These are phyloP conservation scores for Fusarium circinatum DNA, from an alignment of 2,329 filamentous ascomycete species.

Conservation along the genomic window DNA sequence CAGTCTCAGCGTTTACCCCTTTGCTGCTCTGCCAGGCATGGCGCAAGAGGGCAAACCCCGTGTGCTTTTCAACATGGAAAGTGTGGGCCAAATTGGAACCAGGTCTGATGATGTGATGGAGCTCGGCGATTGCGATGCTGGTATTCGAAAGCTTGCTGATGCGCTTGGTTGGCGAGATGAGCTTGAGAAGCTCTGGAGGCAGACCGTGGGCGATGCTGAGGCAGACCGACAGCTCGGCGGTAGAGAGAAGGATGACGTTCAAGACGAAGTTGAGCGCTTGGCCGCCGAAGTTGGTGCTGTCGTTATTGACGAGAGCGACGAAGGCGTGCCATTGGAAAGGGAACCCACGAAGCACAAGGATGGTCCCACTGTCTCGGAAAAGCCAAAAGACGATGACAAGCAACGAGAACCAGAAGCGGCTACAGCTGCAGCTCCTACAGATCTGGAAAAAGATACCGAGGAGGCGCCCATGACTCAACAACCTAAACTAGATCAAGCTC, in stretches of 20 bases:
- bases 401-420: neutral
- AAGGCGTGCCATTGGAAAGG: neutral
- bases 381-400: neutral
- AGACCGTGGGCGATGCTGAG: slow-evolving; percentile 70
- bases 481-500: neutral
- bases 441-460: neutral
- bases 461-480: slow-evolving; percentile 7
- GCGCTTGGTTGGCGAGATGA: slow-evolving; percentile 88
- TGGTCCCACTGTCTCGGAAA: neutral
- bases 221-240: slow-evolving; percentile 58
- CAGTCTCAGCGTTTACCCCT: slow-evolving; percentile 87
- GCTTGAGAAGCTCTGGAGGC: slow-evolving; percentile 79
- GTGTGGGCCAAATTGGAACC: slow-evolving; percentile 80
- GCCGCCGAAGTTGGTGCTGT: slow-evolving; percentile 50
- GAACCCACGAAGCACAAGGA: neutral
- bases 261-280: slow-evolving; percentile 58
- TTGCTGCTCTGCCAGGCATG: slow-evolving; percentile 79
- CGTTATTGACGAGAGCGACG: slow-evolving; percentile 46
- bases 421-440: neutral
- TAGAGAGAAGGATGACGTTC: slow-evolving; percentile 50
- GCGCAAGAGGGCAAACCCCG: slow-evolving; percentile 73
- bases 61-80: slow-evolving; percentile 87
- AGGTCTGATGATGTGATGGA: slow-evolving; percentile 85
- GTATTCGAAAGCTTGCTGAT: slow-evolving; percentile 80
- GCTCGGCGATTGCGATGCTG: slow-evolving; percentile 84